Base-by-base conservation (phyloP, 2,329 filamentous ascomycete species). In the Botrytis fabae region DNA sequence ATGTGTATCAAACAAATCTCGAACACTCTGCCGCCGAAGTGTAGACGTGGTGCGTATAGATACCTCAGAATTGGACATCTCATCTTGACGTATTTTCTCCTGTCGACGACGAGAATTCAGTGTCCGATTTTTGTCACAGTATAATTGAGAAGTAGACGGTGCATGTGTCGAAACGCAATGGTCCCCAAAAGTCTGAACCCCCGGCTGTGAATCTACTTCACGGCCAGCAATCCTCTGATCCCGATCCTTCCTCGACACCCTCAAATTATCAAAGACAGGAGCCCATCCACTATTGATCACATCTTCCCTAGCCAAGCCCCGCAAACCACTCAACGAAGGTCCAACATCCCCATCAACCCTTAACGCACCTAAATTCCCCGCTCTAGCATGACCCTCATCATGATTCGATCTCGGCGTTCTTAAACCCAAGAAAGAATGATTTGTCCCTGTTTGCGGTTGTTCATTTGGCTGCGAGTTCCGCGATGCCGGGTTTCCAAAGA, bases 1-100 rank as follows among this genome's bases (percentile, higher is more conserved):
- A 76, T 86, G 83, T 60, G 84, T 81, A 54, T 83, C 81, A 74
- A 87, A 87, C 16, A 88, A 81, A 12, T 85, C 82, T 68, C 85
- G 80, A 12, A 85, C 86, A 73, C 84, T 85, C 65, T 82, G 80
- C 9, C 81, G 81, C 65, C 82, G 82, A 65, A 81, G 79, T 16
- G 78, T 80, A 4, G 82, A 81, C 10, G 81, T 83, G 2, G 78
- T 81, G 32, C 61, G 59, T 35, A 69, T 73, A 10, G 78, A 78
- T 22, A 40, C 69, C 35, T 77, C 74, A 3, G 77, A 78, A 18
- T 73, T 69, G 16, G 73, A 8, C 72, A 78, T 71, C 35, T 74
- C 72, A 20, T 68, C 44, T 64, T 69, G 73, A 7, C 63, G 71
- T 18, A 71, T 63, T 20, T 75, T 72, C 22, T 73, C 64, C 22